phyloP scores from a whole-genome alignment of 108 stramenopile genomes.

The Pseudonitzschia delicatissima region DNA sequence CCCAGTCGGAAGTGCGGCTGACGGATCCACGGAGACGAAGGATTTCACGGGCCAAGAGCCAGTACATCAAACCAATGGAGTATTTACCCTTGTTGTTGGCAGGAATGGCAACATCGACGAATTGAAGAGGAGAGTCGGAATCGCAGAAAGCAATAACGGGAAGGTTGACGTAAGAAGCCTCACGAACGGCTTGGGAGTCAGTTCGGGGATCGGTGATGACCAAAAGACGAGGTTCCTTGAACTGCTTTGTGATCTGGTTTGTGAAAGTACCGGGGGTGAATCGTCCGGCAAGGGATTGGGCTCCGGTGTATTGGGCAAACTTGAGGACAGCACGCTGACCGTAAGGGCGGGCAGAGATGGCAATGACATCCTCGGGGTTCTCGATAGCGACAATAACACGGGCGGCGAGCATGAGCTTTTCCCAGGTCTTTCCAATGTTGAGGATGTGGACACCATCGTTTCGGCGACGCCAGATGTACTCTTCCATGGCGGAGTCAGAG shows the following conservation, averaged over 20 bases:
- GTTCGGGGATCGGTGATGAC: slow-evolving; percentile 99
- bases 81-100: slow-evolving; percentile 99
- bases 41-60: slow-evolving; percentile 98
- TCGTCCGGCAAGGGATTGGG: slow-evolving; percentile 96
- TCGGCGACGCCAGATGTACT: slow-evolving; percentile 99
- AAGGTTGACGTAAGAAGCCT: slow-evolving; percentile 98
- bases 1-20: slow-evolving; percentile 88
- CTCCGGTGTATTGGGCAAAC: slow-evolving; percentile 99
- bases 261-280: slow-evolving; percentile 99
- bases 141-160: slow-evolving; percentile 99
- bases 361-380: slow-evolving; percentile 99
- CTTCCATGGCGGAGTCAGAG: slow-evolving; percentile 94
- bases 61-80: slow-evolving; percentile 99
- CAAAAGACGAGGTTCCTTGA: slow-evolving; percentile 98
- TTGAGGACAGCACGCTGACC: slow-evolving; percentile 99
- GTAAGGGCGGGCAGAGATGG: slow-evolving; percentile 99
- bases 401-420: slow-evolving; percentile 99
- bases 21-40: slow-evolving; percentile 96
- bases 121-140: slow-evolving; percentile 98
- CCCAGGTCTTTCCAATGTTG: slow-evolving; percentile 99
- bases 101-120: slow-evolving; percentile 98
- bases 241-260: slow-evolving; percentile 99
- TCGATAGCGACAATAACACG: slow-evolving; percentile 99
- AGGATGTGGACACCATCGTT: slow-evolving; percentile 98
- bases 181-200: slow-evolving; percentile 94